A percentile compares a stretch with the other conserved stretches of the same genome.
These are phyloP conservation scores for Marasmius tenuissimus DNA, from an alignment of 1,284 basidiomycete species.

Conservation along the genomic window DNA sequence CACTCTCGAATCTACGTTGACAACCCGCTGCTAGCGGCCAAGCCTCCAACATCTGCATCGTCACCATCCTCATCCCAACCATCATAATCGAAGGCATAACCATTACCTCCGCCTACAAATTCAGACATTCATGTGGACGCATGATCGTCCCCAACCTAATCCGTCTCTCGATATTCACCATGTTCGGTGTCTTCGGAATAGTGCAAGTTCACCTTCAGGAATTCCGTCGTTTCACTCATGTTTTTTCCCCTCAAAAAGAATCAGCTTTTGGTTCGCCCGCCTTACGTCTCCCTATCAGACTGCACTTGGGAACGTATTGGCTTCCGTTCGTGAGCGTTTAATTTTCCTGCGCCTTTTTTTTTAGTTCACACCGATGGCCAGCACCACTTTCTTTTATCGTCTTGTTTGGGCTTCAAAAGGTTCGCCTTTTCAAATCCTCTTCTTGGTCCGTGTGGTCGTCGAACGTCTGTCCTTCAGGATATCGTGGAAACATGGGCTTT, in stretches of 20 bases:
- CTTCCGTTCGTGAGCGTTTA: slow-evolving; percentile 12
- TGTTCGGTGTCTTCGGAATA: slow-evolving; percentile 10
- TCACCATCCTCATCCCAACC: slow-evolving; percentile 12
- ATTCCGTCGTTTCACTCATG: background rate
- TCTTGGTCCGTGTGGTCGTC: background rate
- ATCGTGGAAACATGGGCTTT: background rate
- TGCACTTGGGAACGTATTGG: slow-evolving; percentile 8
- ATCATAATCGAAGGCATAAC: slow-evolving; percentile 4
- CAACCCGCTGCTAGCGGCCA: slow-evolving; percentile 1
- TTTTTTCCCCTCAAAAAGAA: background rate
- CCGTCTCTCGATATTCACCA: slow-evolving; percentile 10
- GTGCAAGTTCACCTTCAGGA: slow-evolving; percentile 1
- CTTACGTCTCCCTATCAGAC: background rate
- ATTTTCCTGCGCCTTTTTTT: too few relatives aligned
- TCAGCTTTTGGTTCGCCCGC: slow-evolving; percentile 2
- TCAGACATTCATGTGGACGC: background rate
- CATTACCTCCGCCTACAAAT: slow-evolving; percentile 1
- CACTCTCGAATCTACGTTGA: too few relatives aligned
- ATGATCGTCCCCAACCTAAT: slow-evolving; percentile 1
- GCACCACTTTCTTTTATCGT: background rate
- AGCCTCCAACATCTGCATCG: slow-evolving; percentile 5
- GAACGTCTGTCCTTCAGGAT: too few relatives aligned
- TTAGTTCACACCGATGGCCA: too few relatives aligned
- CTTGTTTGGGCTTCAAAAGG: background rate
- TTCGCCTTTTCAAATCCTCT: background rate